A percentile compares a stretch with the other conserved stretches of the same genome.
Evolutionary conservation across 148 eudicot genomes (phyloP).

Genomic region (Vaccinium vitisidaea): DNA sequence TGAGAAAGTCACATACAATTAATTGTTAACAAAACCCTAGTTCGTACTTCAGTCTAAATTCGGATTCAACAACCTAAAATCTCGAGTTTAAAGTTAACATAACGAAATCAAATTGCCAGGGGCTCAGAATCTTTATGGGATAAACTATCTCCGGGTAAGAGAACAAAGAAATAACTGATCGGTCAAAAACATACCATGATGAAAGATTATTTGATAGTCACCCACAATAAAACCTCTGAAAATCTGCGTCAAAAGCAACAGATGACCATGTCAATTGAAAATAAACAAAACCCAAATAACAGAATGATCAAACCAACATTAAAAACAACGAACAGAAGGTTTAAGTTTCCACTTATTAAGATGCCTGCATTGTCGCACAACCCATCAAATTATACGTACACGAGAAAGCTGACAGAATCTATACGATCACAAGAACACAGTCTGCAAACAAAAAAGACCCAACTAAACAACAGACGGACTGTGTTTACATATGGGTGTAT

Average conservation of each 20-base stretch:
- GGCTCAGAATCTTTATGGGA: not conserved
- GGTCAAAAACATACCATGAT: conserved; percentile 8
- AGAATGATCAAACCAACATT: not conserved
- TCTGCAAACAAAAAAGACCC: not conserved
- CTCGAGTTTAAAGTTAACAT: not conserved
- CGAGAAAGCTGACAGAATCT: not conserved
- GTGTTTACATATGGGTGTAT: not conserved
- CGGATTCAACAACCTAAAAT: not conserved
- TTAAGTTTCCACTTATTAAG: not conserved
- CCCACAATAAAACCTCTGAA: not conserved
- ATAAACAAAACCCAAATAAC: not conserved
- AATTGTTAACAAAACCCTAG: not conserved
- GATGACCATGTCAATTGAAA: not conserved
- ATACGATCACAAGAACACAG: not conserved
- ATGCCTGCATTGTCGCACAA: not conserved
- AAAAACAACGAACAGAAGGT: not conserved
- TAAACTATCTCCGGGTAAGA: not conserved
- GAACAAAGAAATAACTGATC: not conserved
- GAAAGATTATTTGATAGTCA: not conserved
- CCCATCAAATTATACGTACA: not conserved
- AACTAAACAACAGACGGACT: not conserved
- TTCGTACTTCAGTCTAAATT: not conserved
- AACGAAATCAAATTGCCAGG: not conserved
- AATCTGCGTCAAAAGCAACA: conserved; percentile 1
- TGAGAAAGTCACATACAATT: not conserved